Percentiles rank a stretch among this genome's conserved stretches.
These are phyloP conservation scores for Entonaema liquescens DNA, from an alignment of 495 filamentous ascomycete genomes.

Conservation along the genomic window DNA sequence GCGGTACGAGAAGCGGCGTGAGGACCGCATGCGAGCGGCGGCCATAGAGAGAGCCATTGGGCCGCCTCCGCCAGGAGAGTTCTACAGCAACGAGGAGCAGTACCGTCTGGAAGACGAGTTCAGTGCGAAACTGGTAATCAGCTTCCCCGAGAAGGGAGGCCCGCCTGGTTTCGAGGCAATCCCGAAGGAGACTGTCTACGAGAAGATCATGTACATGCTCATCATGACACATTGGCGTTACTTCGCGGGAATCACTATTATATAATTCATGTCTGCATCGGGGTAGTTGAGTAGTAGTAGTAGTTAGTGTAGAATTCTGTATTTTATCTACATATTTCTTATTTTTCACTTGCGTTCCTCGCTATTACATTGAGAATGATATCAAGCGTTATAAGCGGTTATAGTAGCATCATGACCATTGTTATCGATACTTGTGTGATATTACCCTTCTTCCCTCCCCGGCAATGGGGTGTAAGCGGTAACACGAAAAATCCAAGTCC, in stretches of 20 bases:
- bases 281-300: too few relatives aligned
- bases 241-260: background rate
- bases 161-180: slow-evolving; percentile 5
- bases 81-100: background rate
- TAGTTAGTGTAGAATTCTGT: background rate
- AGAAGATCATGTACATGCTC: slow-evolving; percentile 28
- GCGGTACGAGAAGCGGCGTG: slow-evolving; percentile 1
- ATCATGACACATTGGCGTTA: slow-evolving; percentile 31
- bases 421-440: background rate
- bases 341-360: background rate
- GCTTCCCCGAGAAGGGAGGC: background rate
- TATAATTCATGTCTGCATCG: background rate
- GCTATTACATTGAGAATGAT: background rate
- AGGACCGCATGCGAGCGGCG: background rate
- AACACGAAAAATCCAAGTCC: background rate
- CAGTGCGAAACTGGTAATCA: background rate
- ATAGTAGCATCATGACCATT: background rate
- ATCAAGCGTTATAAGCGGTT: too few relatives aligned
- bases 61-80: background rate
- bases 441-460: background rate
- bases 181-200: background rate
- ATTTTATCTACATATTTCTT: background rate
- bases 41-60: background rate
- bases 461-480: background rate
- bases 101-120: background rate